Base-by-base conservation (phyloP, 2,329 filamentous ascomycete species). In the Chaetomiaceae sp. region DNA sequence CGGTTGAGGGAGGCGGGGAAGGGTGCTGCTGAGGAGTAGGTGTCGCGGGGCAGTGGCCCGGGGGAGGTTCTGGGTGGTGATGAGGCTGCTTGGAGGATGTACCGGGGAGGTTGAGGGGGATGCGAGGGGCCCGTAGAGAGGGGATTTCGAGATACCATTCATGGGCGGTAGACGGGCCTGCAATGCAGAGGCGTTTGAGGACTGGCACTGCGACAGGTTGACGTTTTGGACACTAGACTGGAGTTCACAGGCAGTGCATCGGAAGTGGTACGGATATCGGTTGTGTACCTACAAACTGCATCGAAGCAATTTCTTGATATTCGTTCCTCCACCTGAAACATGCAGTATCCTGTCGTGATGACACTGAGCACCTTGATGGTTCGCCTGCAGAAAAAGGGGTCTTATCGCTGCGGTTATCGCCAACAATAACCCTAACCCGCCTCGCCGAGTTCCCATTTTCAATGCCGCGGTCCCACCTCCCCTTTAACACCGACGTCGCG, bases 1-100 rank as follows among this genome's bases (percentile, higher is more conserved):
- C 66, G 71, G 47, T 53, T 71, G 17, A 72, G 64, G 56, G 73
- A 74, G 50, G 65, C 67, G 55, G 63, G 61, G 45, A 71, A 71
- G 54, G 66, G 65, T 2, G 66, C 68, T 4, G 59, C 63, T 4
- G 68, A 75, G 47, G 72, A 75, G 45, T 68, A 61, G 47, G 37
- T 17, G 7, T 19, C 19, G 19, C 31, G 37, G 3, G 29, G 12
- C 15, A 42, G 14, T 19, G 22, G 20, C 14, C 22, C 6, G 9
- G 23, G 40, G 9, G 42, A 4, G 9, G 25, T 31, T 31, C 27
- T 31, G 27, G 27, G 9, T 31, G 27, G 27, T 12, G 27, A 12
- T 11, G 27, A 9, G 27, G 14, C 9, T 11, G 4, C 4, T 31
- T 12, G 9, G 27, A 9, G 4, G 14, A 31, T 12, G 14, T 6